phyloP scores from a whole-genome alignment of 345 rosid genomes.

The Melastoma malabathricum region DNA sequence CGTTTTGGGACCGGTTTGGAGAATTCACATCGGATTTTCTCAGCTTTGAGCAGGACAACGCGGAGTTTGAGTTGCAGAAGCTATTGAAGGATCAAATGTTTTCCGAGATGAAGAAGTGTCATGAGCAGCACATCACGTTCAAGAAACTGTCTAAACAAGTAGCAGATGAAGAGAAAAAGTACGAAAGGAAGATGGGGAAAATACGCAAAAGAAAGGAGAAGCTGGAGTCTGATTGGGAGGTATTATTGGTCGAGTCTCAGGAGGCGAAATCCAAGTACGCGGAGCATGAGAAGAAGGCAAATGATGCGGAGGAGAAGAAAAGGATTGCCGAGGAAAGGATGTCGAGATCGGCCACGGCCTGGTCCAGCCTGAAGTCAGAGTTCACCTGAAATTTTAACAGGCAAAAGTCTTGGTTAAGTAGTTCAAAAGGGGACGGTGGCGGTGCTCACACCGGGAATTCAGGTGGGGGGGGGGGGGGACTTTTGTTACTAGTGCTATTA shows the following conservation, averaged over 20 bases:
- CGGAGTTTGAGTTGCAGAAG: conserved; percentile 6
- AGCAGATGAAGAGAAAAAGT: conserved; percentile 5
- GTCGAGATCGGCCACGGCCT: conserved; percentile 10
- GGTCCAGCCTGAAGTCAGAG: conserved; percentile 8
- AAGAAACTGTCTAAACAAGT: conserved; percentile 1
- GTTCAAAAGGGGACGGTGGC: too few species aligned
- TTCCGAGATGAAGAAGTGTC: conserved; percentile 7
- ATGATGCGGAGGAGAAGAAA: conserved; percentile 9
- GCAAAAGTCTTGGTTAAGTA: too few species aligned
- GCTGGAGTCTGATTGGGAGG: conserved; percentile 7
- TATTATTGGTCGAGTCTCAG: conserved; percentile 6
- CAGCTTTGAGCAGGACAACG: conserved; percentile 8
- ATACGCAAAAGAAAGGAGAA: conserved; percentile 2
- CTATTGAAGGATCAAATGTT: conserved; percentile 8
- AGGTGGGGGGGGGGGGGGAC: too few species aligned
- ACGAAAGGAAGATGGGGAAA: conserved; percentile 3
- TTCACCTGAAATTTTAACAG: too few species aligned
- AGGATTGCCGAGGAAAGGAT: conserved; percentile 13
- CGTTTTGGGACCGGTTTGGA: conserved; percentile 8
- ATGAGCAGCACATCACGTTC: conserved; percentile 1
- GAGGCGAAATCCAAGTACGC: conserved; percentile 3
- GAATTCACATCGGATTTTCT: conserved; percentile 9
- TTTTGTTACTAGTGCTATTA: too few species aligned
- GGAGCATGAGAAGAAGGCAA: conserved; percentile 3
- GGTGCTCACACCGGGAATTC: too few species aligned